These are phyloP conservation scores for Pleurotus ostreatus DNA, from an alignment of 768 basidiomycete genomes.

Conservation along the genomic window DNA sequence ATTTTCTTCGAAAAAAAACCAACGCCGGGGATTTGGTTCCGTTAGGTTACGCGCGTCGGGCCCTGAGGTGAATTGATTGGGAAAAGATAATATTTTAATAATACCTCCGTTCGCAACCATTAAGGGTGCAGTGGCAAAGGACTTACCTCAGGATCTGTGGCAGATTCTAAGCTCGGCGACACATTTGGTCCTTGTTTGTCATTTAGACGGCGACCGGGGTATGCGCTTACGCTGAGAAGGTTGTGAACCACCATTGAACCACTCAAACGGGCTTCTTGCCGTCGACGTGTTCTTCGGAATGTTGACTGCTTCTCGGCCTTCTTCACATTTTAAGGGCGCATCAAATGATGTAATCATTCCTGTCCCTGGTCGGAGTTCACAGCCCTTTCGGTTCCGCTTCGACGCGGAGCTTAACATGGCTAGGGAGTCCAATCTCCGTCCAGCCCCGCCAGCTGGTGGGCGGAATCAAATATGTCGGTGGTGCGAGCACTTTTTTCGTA, in stretches of 20 bases:
- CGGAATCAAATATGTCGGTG: conserved; percentile 2
- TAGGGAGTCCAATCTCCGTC: background rate
- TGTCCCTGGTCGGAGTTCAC: conserved; percentile 1
- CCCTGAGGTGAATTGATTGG: conserved; percentile 6
- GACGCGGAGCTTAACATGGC: conserved; percentile 2
- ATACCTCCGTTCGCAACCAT: conserved; percentile 6
- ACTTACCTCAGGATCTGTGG: conserved; percentile 2
- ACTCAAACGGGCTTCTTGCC: background rate
- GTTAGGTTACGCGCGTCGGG: conserved; percentile 7
- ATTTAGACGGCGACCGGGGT: background rate
- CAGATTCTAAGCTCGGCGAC: background rate
- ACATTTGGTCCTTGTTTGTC: background rate
- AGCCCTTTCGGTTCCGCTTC: conserved; percentile 4
- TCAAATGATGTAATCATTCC: conserved; percentile 9
- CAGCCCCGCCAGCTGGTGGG: background rate
- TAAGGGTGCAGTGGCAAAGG: background rate
- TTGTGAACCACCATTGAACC: background rate
- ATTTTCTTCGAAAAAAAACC: background rate
- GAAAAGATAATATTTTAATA: background rate
- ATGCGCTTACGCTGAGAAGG: background rate
- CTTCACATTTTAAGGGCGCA: conserved; percentile 8
- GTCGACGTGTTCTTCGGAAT: conserved; percentile 3
- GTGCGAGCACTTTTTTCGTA: background rate
- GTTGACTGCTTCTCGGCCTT: background rate
- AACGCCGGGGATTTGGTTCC: conserved; percentile 4